Evolutionary conservation across 345 rosid species (phyloP).

Genomic region (Citrus glauca): DNA sequence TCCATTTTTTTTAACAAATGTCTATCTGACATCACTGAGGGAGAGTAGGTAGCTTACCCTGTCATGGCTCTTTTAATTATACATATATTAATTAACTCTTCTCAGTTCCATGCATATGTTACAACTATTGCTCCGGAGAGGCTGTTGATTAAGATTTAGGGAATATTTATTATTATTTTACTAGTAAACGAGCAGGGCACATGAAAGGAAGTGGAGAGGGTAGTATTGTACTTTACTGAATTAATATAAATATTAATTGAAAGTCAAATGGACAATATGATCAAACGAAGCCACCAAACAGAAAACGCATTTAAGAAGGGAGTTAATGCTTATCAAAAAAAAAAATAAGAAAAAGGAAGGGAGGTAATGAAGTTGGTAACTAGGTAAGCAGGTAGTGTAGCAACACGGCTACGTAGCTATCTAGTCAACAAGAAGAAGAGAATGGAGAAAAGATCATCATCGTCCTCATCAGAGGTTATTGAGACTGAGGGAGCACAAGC

Average conservation of each 20-base stretch:
- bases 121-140: no score
- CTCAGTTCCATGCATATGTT: no score
- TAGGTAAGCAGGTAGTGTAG: background rate
- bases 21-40: background rate
- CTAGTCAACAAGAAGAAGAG: background rate
- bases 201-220: background rate
- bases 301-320: background rate
- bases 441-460: background rate
- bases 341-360: background rate
- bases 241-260: no score
- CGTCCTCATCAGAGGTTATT: background rate
- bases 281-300: no score
- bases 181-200: background rate
- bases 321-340: background rate
- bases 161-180: no score
- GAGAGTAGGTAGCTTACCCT: background rate
- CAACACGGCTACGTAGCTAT: background rate
- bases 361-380: background rate
- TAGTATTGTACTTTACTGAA: background rate
- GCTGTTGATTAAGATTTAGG: no score
- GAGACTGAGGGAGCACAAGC: no score
- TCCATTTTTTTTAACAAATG: background rate
- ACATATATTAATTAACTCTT: no score
- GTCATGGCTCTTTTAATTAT: background rate
- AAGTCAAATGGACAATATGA: background rate